Evolutionary conservation across 2,329 filamentous ascomycete species (phyloP), one percentile per base, ranked within the genome.

Genomic region (Stemphylium beticola): DNA sequence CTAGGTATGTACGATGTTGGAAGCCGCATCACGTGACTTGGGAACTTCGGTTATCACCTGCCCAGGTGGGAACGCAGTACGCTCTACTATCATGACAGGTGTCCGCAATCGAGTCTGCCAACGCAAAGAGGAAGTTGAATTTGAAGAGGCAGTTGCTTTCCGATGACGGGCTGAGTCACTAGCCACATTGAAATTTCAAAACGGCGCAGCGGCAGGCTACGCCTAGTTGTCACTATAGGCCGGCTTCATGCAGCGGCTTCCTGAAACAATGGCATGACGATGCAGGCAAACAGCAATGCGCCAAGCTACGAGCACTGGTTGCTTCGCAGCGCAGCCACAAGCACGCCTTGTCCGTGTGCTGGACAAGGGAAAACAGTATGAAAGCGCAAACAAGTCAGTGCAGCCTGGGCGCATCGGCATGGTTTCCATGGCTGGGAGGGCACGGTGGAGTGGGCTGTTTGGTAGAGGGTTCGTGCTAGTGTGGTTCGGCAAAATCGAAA

Each of bases 401-500:
- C n/a, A 33, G 31, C 18, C 31, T 44, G 31, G 14, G 31, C 22
- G 31, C 18, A 20, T 15, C 31, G 32, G 42, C 34, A 40, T 37
- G 45, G 45, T 22, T 20, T 22, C 11, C n/a, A 39, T 22, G 10
- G 36, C 20, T 26, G 29, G 33, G 26, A n/a, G 37, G 46, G 46
- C 8, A 24, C 43, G 49, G 46, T 45, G 51, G 46, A 45, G 43
- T 29, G 37, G 31, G 48, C 42, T 36, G 52, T 51, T 44, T 50
- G 55, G 55, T 46, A 33, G 20, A 49, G 20, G 20, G 38, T 32
- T 31, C 26, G 42, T 33, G 49, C 44, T 55, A 41, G 49, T 44
- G 59, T 48, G 49, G 62, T 57, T 62, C 57, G 62, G 62, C 57
- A 57, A 53, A 42, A 37, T 45, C 46, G 49, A 52, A 58, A 57